Evolutionary conservation across 2,329 filamentous ascomycete genomes (phyloP).

Genomic region (Cadophora sp.): DNA sequence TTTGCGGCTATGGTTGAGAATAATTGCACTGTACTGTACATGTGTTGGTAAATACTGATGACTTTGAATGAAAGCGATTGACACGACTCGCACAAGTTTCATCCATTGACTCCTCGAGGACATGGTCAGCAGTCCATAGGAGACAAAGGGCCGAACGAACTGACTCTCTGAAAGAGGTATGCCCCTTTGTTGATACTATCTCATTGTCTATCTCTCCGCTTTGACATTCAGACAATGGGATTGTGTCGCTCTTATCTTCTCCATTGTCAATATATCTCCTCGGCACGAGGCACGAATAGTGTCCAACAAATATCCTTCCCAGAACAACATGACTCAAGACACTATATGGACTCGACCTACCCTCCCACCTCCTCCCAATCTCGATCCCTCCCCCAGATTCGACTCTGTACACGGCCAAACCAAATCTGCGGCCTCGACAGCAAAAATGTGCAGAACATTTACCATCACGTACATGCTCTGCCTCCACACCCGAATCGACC

Average conservation of each 20-base stretch:
- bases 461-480: slow-evolving; percentile 3
- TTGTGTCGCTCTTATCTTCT: background rate
- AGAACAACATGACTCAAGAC: background rate
- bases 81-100: too few relatives aligned
- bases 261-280: background rate
- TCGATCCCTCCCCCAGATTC: background rate
- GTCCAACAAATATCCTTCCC: background rate
- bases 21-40: background rate
- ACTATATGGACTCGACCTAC: background rate
- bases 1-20: background rate
- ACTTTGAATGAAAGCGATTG: background rate
- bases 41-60: background rate
- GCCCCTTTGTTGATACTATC: background rate
- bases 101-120: background rate
- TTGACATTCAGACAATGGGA: background rate
- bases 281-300: background rate
- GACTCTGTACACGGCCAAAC: background rate
- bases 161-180: background rate
- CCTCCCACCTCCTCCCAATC: background rate
- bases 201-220: background rate
- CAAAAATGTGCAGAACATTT: slow-evolving; percentile 12
- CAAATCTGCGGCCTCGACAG: background rate
- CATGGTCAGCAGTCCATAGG: background rate
- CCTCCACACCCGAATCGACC: background rate
- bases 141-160: background rate